Conservation (phyloP, 345 rosid species). For the Citrus reticulata region DNA sequence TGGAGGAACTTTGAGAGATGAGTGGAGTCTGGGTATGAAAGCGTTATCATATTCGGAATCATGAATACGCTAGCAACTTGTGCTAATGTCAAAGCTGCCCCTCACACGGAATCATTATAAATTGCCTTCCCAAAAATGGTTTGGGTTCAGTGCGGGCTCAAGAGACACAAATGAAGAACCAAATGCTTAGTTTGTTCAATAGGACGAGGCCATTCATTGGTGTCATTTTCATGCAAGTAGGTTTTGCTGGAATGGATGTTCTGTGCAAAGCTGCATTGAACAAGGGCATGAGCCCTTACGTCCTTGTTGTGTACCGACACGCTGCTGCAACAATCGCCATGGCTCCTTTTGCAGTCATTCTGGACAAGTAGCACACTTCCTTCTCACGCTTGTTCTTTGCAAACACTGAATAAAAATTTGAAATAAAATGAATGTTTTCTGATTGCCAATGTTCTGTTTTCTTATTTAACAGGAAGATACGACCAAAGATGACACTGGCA, state of each 20-base stretch:
- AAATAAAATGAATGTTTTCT: neutral
- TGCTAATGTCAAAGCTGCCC: neutral
- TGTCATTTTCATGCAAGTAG: constrained; percentile 73
- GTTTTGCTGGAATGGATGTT: constrained; percentile 85
- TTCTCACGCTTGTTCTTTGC: neutral
- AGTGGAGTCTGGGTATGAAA: constrained; percentile 10
- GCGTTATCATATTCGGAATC: neutral
- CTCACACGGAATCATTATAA: neutral
- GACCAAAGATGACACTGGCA: constrained; percentile 69
- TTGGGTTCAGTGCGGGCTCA: neutral
- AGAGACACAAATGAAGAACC: constrained; percentile 20
- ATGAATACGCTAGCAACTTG: neutral
- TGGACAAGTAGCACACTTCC: constrained; percentile 49
- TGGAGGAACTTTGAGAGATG: neutral
- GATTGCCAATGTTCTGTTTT: neutral
- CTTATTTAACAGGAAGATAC: constrained; percentile 46
- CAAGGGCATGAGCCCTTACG: constrained; percentile 83
- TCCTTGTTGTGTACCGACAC: constrained; percentile 82
- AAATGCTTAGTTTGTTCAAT: constrained; percentile 16
- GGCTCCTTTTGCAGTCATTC: constrained; percentile 64
- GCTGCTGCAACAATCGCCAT: constrained; percentile 73
- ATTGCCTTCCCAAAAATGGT: neutral
- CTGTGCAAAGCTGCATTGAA: constrained; percentile 73
- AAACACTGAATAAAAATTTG: neutral
- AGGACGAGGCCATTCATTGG: constrained; percentile 61